These are phyloP conservation scores for Dalbergia cultrata DNA, from an alignment of 306 rosid species.

Conservation along the genomic window DNA sequence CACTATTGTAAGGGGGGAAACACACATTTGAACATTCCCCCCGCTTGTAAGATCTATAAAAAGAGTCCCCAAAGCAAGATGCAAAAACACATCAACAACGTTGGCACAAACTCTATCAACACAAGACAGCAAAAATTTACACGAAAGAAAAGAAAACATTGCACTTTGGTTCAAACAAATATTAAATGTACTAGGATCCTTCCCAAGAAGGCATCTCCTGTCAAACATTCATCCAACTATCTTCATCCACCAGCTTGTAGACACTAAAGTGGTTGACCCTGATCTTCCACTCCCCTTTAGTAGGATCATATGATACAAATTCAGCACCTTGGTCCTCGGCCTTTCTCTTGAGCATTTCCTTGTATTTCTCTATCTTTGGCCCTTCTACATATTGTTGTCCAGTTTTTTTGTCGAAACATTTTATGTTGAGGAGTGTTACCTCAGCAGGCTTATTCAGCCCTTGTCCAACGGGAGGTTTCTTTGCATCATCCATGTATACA, in stretches of 20 bases:
- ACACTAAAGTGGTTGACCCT: constrained; percentile 84
- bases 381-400: constrained; percentile 82
- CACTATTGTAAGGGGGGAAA: neutral
- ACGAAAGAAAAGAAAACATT: constrained; percentile 7
- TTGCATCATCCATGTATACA: constrained; percentile 89
- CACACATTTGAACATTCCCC: constrained; percentile 37
- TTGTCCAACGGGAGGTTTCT: constrained; percentile 96
- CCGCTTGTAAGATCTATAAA: constrained; percentile 25
- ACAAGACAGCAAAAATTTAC: constrained; percentile 45
- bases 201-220: constrained; percentile 3
- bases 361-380: constrained; percentile 80
- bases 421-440: constrained; percentile 92
- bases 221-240: constrained; percentile 43
- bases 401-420: constrained; percentile 81
- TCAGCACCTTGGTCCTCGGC: constrained; percentile 95
- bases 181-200: constrained; percentile 26
- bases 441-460: constrained; percentile 98
- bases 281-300: constrained; percentile 94
- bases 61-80: constrained; percentile 25
- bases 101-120: constrained; percentile 40
- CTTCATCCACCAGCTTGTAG: constrained; percentile 67
- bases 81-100: constrained; percentile 36
- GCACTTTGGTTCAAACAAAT: constrained; percentile 40
- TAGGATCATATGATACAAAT: constrained; percentile 79
- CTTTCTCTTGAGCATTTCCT: constrained; percentile 90